phyloP scores from a whole-genome alignment of 768 basidiomycete species.

The Termitomyces sp. region DNA sequence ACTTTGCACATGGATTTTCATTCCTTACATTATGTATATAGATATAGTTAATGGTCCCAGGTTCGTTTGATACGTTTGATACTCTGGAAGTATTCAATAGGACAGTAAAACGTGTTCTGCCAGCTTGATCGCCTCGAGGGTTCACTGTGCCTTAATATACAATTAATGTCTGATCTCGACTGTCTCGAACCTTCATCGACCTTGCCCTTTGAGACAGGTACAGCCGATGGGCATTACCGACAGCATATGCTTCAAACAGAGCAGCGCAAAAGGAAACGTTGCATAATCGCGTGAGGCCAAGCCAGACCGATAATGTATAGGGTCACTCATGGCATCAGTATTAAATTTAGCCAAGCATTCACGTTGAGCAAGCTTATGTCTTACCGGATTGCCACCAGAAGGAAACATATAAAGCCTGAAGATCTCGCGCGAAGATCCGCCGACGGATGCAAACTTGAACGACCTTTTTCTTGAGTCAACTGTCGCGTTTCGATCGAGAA shows the following conservation, averaged over 20 bases:
- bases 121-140: background rate
- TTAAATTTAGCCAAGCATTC: too few species aligned
- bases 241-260: background rate
- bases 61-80: background rate
- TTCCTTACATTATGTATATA: background rate
- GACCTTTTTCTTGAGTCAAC: too few species aligned
- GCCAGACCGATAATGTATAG: too few species aligned
- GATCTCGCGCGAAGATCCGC: too few species aligned
- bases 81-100: background rate
- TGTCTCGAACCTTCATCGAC: background rate
- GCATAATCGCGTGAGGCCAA: too few species aligned
- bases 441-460: too few species aligned
- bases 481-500: too few species aligned
- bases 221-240: background rate
- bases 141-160: background rate
- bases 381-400: too few species aligned
- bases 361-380: too few species aligned
- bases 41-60: conserved; percentile 1
- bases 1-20: background rate
- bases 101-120: background rate
- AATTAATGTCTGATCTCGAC: background rate
- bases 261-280: background rate
- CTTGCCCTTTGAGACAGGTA: background rate
- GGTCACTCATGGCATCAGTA: too few species aligned
- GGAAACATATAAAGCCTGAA: too few species aligned